phyloP scores from a whole-genome alignment of 2,329 filamentous ascomycete genomes.

The Paracorniculantispora psalliotae region DNA sequence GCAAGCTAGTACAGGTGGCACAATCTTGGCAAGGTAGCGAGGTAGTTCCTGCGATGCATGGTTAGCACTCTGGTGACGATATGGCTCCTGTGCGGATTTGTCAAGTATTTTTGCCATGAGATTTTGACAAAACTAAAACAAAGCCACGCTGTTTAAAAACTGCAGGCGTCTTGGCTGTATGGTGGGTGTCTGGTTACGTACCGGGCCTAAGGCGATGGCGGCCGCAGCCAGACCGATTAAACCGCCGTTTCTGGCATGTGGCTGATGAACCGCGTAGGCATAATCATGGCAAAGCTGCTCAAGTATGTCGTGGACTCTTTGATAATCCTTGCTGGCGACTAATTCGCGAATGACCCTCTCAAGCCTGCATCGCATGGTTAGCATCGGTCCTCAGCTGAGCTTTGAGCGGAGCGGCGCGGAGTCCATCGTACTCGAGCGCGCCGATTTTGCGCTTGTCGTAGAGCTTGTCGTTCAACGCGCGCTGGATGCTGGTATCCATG shows the following conservation, averaged over 20 bases:
- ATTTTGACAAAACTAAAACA: background rate
- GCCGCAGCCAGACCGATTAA: slow-evolving; percentile 93
- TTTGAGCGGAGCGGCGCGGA: background rate
- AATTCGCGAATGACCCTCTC: slow-evolving; percentile 87
- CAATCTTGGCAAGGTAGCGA: slow-evolving; percentile 86
- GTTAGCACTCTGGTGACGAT: background rate
- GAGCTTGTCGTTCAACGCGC: slow-evolving; percentile 92
- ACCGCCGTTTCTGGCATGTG: slow-evolving; percentile 92
- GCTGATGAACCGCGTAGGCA: slow-evolving; percentile 94
- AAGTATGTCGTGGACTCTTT: slow-evolving; percentile 79
- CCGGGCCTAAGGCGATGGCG: slow-evolving; percentile 87
- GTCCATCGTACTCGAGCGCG: slow-evolving; percentile 75
- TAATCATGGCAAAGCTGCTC: slow-evolving; percentile 97
- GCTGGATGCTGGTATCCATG: slow-evolving; percentile 89
- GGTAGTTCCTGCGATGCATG: slow-evolving; percentile 66
- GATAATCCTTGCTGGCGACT: slow-evolving; percentile 69
- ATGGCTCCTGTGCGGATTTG: background rate
- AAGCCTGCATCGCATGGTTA: slow-evolving; percentile 51
- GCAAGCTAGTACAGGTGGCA: slow-evolving; percentile 92
- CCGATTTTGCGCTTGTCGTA: slow-evolving; percentile 98
- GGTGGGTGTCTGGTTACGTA: slow-evolving; percentile 56
- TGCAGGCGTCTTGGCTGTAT: too few species aligned
- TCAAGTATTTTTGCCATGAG: background rate
- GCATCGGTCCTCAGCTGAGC: slow-evolving; percentile 1
- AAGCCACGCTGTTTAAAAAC: too few species aligned